These are phyloP conservation scores for Scheffersomyces quercinus DNA, from an alignment of 1,139 yeast genomes.

Conservation along the genomic window DNA sequence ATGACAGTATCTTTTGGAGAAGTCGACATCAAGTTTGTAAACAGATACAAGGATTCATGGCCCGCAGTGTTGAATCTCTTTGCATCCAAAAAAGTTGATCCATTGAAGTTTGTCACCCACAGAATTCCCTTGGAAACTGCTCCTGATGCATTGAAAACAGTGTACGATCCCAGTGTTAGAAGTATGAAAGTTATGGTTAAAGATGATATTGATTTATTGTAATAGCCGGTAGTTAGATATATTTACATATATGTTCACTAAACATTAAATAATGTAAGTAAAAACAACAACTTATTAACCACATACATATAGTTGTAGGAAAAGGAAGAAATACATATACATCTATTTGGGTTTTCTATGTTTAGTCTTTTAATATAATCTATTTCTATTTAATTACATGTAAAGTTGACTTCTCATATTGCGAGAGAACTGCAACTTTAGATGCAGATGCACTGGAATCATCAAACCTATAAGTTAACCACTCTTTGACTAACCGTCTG, in stretches of 20 bases:
- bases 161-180: constrained; percentile 28
- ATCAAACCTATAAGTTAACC: constrained; percentile 45
- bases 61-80: constrained; percentile 24
- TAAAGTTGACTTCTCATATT: constrained; percentile 20
- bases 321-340: too few species aligned
- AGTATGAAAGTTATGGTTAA: constrained; percentile 30
- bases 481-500: constrained; percentile 41
- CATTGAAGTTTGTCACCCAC: constrained; percentile 27
- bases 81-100: constrained; percentile 24
- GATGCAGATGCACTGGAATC: constrained; percentile 38
- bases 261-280: too few species aligned
- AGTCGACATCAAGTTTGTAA: constrained; percentile 1
- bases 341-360: too few species aligned
- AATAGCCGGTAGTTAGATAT: too few species aligned
- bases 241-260: too few species aligned
- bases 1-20: constrained; percentile 2
- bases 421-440: constrained; percentile 35
- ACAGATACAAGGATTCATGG: constrained; percentile 2
- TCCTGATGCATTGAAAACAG: constrained; percentile 23
- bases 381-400: neutral
- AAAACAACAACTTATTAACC: too few species aligned
- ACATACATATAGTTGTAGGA: too few species aligned
- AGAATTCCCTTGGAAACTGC: constrained; percentile 27
- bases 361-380: constrained; percentile 16
- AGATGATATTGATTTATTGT: constrained; percentile 13